Base-by-base conservation (phyloP, 2,329 filamentous ascomycete genomes). In the Coniella lustricola region DNA sequence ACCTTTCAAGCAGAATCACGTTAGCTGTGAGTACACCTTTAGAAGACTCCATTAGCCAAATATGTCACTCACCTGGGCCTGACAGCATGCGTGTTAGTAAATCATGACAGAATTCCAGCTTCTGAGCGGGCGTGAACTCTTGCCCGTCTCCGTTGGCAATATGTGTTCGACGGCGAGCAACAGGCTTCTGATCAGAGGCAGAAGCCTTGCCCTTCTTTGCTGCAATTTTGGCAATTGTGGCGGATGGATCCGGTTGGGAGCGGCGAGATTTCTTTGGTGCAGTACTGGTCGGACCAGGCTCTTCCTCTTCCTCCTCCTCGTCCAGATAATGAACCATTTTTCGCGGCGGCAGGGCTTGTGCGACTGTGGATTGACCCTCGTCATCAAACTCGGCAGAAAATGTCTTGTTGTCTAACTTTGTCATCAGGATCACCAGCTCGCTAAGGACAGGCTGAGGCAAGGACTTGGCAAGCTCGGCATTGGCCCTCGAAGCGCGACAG, bases 361-460 rank as follows among this genome's bases (percentile, higher is more conserved):
- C 48, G 34, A 50, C 49, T 10, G 56, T 53, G 1, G 59, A 49
- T 36, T 16, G 31, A 33, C 18, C 34, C 3, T 21, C 31, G 8
- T 58, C 53, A 32, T 62, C 59, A 18, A 63, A 55, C 25, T 63
- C 66, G 9, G 63, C 62, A 3, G 62, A 53, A 0, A 68, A 64
- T 3, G 63, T 56, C 8, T 61, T 64, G 41, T 61, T 64, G 41
- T 77, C 72, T 49, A 79, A 65, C 17, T 75, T 73, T 59, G 76
- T 80, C 77, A 83, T 81, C 12, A 75, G 68, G 2, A 83, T 72
- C 0, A 84, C 79, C 5, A 84, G 69, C 60, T 82, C 79, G 53
- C 76, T 80, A 7, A 83, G 65, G 1, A 84, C 76, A 55, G 81
- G 77, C 53, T 82, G 75, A 0, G 80, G 79, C 3, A 84, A 68